Evolutionary conservation across 1,139 yeast genomes (phyloP).

Genomic region (Scheffersomyces cryptocercus): DNA sequence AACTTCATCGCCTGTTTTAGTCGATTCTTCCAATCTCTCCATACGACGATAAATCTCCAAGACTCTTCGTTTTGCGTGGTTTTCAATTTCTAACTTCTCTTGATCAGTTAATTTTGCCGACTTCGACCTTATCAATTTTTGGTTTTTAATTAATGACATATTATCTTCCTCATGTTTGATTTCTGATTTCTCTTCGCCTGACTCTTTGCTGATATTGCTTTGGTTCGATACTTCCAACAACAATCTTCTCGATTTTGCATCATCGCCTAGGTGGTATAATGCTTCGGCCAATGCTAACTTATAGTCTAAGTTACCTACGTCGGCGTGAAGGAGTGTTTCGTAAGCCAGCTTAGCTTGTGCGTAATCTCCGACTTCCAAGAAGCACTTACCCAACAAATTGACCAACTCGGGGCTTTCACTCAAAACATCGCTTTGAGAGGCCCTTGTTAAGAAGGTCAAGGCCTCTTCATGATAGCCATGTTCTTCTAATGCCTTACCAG

Average conservation of each 20-base stretch:
- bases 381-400: slow-evolving; percentile 73
- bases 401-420: slow-evolving; percentile 52
- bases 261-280: slow-evolving; percentile 68
- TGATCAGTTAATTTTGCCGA: slow-evolving; percentile 48
- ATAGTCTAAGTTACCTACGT: slow-evolving; percentile 69
- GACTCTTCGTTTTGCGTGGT: slow-evolving; percentile 60
- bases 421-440: slow-evolving; percentile 50
- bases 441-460: slow-evolving; percentile 57
- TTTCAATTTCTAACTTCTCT: slow-evolving; percentile 59
- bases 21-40: slow-evolving; percentile 55
- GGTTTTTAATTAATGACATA: slow-evolving; percentile 27
- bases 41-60: slow-evolving; percentile 66
- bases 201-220: slow-evolving; percentile 7
- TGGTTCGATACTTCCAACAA: slow-evolving; percentile 49
- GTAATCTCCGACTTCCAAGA: slow-evolving; percentile 69
- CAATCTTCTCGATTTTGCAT: slow-evolving; percentile 58
- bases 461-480: slow-evolving; percentile 75
- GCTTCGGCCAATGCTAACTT: slow-evolving; percentile 83
- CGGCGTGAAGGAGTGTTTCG: slow-evolving; percentile 53
- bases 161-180: slow-evolving; percentile 12
- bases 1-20: slow-evolving; percentile 53
- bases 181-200: slow-evolving; percentile 17
- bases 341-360: slow-evolving; percentile 70
- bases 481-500: slow-evolving; percentile 72
- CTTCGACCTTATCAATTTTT: slow-evolving; percentile 18